phyloP scores from a whole-genome alignment of 305 asterid genomes.

The Fraxinus dipetala region DNA sequence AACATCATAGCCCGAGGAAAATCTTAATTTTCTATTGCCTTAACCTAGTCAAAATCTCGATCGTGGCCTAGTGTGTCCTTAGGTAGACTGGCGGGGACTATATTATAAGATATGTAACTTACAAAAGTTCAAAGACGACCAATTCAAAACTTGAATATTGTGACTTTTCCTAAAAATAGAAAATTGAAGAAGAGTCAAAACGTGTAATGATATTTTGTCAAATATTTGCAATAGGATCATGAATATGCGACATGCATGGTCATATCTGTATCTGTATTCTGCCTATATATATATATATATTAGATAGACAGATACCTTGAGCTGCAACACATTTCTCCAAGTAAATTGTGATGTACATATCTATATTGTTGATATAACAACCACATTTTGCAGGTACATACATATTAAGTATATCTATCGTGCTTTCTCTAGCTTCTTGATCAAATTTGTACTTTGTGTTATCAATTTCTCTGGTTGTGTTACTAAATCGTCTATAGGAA shows the following conservation, averaged over 20 bases:
- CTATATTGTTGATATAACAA: background rate
- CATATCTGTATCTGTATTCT: background rate
- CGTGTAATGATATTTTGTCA: background rate
- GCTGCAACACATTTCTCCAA: background rate
- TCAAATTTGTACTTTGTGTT: background rate
- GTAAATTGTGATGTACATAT: background rate
- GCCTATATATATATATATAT: background rate
- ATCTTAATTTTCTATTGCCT: background rate
- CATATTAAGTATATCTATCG: background rate
- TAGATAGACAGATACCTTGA: background rate
- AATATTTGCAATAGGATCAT: background rate
- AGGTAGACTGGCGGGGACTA: background rate
- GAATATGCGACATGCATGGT: background rate
- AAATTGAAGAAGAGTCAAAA: background rate
- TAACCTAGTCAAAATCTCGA: background rate
- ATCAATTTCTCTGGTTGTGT: background rate
- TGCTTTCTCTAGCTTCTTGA: background rate
- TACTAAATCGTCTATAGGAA: background rate
- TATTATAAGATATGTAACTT: background rate
- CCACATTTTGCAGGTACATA: conserved; percentile 4
- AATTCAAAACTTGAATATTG: background rate
- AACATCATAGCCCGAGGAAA: background rate
- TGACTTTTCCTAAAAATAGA: background rate
- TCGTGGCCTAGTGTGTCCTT: background rate
- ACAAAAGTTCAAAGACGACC: background rate